These are phyloP conservation scores for Trichoderma sp. DNA, from an alignment of 2,329 filamentous ascomycete genomes.

Conservation along the genomic window DNA sequence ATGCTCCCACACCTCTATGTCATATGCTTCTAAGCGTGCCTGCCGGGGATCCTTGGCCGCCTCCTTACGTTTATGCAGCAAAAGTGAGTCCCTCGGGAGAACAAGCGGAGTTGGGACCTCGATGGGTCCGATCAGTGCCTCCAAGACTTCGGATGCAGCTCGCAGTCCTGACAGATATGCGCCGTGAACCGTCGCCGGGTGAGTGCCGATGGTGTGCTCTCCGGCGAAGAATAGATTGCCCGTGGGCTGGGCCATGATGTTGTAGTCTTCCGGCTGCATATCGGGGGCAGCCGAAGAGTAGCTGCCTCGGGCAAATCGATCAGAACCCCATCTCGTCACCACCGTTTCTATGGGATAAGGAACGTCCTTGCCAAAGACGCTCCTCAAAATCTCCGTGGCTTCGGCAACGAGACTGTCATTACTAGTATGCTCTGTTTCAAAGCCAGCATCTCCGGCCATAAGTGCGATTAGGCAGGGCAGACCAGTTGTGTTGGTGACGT, in stretches of 20 bases:
- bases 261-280: constrained; percentile 84
- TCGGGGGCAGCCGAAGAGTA: constrained; percentile 90
- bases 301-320: constrained; percentile 87
- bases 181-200: constrained; percentile 95
- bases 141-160: constrained; percentile 81
- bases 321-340: constrained; percentile 87
- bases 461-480: constrained; percentile 83
- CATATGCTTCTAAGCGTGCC: constrained; percentile 55
- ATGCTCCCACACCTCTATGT: constrained; percentile 50
- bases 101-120: constrained; percentile 73
- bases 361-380: constrained; percentile 68
- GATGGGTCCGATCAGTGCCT: constrained; percentile 77
- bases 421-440: constrained; percentile 74
- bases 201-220: constrained; percentile 92
- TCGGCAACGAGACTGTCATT: constrained; percentile 76
- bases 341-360: constrained; percentile 81
- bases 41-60: constrained; percentile 48
- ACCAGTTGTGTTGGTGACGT: constrained; percentile 85
- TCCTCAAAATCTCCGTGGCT: constrained; percentile 72
- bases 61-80: constrained; percentile 55
- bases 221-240: constrained; percentile 93
- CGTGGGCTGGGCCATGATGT: constrained; percentile 78
- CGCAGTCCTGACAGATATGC: constrained; percentile 92
- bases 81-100: constrained; percentile 54
- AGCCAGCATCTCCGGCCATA: constrained; percentile 93